Conservation (phyloP, 2,329 filamentous ascomycete genomes). For the Oidium heveae region DNA sequence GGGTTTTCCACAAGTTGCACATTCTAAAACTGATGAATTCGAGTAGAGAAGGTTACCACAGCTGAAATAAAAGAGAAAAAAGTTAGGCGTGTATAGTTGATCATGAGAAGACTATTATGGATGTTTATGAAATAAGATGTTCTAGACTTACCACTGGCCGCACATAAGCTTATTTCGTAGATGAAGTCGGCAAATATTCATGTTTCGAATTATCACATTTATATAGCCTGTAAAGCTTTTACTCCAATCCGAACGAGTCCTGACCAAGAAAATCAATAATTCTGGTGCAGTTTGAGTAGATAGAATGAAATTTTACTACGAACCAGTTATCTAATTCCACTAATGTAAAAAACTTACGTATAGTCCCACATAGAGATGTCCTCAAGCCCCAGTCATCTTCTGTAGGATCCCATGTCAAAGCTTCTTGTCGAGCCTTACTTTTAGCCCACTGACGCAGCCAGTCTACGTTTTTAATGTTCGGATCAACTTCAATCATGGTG, state of each 20-base stretch:
- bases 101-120: too few relatives aligned
- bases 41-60: constrained; percentile 28
- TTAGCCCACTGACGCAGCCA: constrained; percentile 26
- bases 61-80: constrained; percentile 10
- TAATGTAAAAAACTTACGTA: constrained; percentile 17
- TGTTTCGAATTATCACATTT: constrained; percentile 11
- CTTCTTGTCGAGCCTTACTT: constrained; percentile 22
- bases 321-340: constrained; percentile 19
- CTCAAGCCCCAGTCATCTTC: constrained; percentile 17
- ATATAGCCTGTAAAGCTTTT: constrained; percentile 18
- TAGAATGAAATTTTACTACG: not conserved
- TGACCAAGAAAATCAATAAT: constrained; percentile 1
- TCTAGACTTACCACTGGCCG: constrained; percentile 16
- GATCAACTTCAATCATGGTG: constrained; percentile 30
- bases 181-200: constrained; percentile 9
- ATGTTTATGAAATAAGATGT: too few relatives aligned
- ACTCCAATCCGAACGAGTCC: constrained; percentile 14
- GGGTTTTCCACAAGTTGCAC: constrained; percentile 16
- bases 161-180: constrained; percentile 16
- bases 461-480: constrained; percentile 23
- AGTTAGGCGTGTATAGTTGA: not conserved
- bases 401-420: constrained; percentile 24
- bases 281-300: not conserved
- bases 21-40: constrained; percentile 18
- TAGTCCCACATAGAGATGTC: constrained; percentile 12